These are phyloP conservation scores for Xenoacremonium recifei DNA, from an alignment of 2,329 filamentous ascomycete species.

Conservation along the genomic window DNA sequence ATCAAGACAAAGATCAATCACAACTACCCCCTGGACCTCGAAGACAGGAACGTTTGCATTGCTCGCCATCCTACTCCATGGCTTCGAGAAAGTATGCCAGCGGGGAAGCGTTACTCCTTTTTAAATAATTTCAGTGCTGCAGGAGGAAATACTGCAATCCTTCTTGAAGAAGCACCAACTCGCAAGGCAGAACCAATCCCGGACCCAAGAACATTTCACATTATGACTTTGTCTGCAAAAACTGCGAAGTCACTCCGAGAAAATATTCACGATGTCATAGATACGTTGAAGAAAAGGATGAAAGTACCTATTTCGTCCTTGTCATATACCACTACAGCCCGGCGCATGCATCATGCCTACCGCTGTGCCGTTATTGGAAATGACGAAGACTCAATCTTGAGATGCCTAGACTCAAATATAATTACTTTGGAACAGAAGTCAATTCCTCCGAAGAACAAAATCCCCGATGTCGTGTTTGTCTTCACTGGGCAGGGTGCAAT, in stretches of 20 bases:
- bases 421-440: slow-evolving; percentile 15
- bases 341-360: slow-evolving; percentile 59
- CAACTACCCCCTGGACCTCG: slow-evolving; percentile 56
- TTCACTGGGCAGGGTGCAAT: slow-evolving; percentile 47
- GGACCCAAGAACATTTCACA: slow-evolving; percentile 56
- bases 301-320: slow-evolving; percentile 55
- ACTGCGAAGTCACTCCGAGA: slow-evolving; percentile 54
- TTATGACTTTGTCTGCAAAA: slow-evolving; percentile 59
- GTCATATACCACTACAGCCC: slow-evolving; percentile 67
- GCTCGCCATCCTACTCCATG: slow-evolving; percentile 53
- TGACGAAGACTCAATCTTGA: slow-evolving; percentile 9
- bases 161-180: slow-evolving; percentile 61
- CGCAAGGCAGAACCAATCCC: slow-evolving; percentile 39
- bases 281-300: slow-evolving; percentile 51
- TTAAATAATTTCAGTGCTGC: slow-evolving; percentile 72
- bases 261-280: slow-evolving; percentile 55
- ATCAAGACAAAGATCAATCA: slow-evolving; percentile 65
- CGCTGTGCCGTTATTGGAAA: slow-evolving; percentile 47
- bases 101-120: slow-evolving; percentile 47
- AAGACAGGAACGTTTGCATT: slow-evolving; percentile 58
- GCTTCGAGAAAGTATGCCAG: slow-evolving; percentile 38
- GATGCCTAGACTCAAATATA: slow-evolving; percentile 3
- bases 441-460: slow-evolving; percentile 9
- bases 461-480: slow-evolving; percentile 35
- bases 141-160: slow-evolving; percentile 67